Base-by-base conservation (phyloP, 768 basidiomycete genomes). In the Dacryopinax primogenitus region DNA sequence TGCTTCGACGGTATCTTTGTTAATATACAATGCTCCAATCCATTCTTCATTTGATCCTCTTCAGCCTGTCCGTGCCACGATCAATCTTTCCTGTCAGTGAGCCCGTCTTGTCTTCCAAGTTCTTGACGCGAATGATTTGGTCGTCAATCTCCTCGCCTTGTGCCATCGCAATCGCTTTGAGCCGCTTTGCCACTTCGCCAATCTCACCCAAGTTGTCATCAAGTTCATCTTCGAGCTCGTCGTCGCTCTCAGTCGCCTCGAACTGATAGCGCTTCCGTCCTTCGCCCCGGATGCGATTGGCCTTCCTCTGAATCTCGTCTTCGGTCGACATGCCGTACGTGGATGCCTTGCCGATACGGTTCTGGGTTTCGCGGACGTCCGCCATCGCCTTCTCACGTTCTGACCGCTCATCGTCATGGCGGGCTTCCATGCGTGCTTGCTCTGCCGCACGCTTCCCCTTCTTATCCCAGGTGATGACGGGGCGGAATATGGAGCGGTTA, bases 401-500 rank as follows among this genome's bases (percentile, higher is more conserved):
- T 6, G 79, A 74, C 28, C 87, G 84, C 71, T 97, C 93, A 28
- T 92, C 88, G 9, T 92, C 87, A 71, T 94, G 94, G 15, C 92
- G 91, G 62, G 84, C 77, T 74, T 86, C 83, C 26, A 96, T 78
- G 72, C 92, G 90, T 33, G 84, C 83, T 72, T 96, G 92, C 70
- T 92, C 85, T 15, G 88, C 90, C 3, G 84, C 83, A 62, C 92
- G 89, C 76, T 97, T 98, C 18, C 80, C 82, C 36, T 92, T 87
- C 75, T 96, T 99, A 79, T 97, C 95, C 76, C 88, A 95, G 0
- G 87, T 86, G 69, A 96, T 86, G 65, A 84, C 92, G 9, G 91
- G 94, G 62, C 86, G 84, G 80, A 99, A 97, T 73, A 99, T 98
- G 37, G 91, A 93, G 34, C 86, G 83, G 75, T 97, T 97, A 65